Conservation (phyloP, 176 grass and related monocot species). For the Paspalum vaginatum region DNA sequence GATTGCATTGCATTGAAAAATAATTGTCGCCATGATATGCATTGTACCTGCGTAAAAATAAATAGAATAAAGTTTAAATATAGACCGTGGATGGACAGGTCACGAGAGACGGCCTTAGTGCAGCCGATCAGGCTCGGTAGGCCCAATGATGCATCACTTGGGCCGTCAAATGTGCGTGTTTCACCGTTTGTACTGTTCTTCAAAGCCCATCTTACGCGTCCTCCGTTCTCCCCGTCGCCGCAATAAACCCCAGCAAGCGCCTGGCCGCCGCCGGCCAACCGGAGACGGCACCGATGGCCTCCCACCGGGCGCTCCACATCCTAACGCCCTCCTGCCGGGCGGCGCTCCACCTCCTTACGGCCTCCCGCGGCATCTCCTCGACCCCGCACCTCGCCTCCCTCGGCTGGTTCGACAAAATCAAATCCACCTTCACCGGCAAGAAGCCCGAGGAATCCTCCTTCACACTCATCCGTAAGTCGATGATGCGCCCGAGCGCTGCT, state of each 20-base stretch:
- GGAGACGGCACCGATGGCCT: constrained; percentile 35
- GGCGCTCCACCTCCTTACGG: constrained; percentile 28
- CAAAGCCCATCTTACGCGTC: background rate
- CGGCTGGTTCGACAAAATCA: constrained; percentile 96
- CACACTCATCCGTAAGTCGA: constrained; percentile 63
- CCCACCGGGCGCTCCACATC: constrained; percentile 44
- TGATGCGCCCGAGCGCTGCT: background rate
- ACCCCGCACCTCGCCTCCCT: constrained; percentile 65
- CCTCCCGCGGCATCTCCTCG: constrained; percentile 69
- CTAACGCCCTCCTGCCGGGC: constrained; percentile 26
- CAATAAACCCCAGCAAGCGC: background rate
- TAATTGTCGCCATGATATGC: no score
- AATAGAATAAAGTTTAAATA: no score
- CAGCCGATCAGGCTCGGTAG: no score
- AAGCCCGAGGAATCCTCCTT: constrained; percentile 57
- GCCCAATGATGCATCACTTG: background rate
- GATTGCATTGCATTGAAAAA: no score
- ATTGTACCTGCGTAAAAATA: no score
- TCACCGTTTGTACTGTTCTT: background rate
- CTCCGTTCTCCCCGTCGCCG: background rate
- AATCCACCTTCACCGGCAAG: constrained; percentile 80
- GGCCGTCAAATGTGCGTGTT: background rate
- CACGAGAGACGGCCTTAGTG: no score
- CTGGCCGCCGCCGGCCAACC: constrained; percentile 24
- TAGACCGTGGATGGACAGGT: no score